Evolutionary conservation across 179 eudicot species (phyloP), one percentile per base, ranked within the genome.

Genomic region (Dionaea muscipula): DNA sequence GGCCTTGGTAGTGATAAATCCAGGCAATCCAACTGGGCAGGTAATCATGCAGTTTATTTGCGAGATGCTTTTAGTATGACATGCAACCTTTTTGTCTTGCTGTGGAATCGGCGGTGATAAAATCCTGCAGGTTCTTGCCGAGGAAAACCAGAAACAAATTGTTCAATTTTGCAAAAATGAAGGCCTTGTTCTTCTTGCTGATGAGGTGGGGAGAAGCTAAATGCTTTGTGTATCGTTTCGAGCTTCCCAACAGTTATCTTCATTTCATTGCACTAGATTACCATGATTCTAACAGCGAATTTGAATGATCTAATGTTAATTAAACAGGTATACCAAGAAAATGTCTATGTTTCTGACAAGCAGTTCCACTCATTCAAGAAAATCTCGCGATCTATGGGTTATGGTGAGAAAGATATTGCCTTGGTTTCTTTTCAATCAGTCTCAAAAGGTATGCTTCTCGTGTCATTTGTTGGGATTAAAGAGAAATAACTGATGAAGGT

Each of bases 21-120:
- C 98, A 23, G 98, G 96, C 63, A 87, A 91, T 64, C 98, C 98
- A 56, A 91, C 98, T 16, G 94, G 96, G 35, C 96, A 91, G 87
- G 98, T 79, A 60, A 74, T 15, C 38, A 10, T 40, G 4, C 17
- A 24, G 19, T 21, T 39, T 41, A 1, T 12, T 59, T 3, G 14
- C n/a, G 21, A 31, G 40, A 53, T 53, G 40, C 13, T 23, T 12
- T 18, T 26, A 24, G 47, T 3, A 24, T 26, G 18, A 49, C 35
- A 31, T 31, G 35, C 35, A 31, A 31, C 5, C 10, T 31, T 31
- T 11, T 8, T 49, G 12, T 49, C 31, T 25, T 23, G 0, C 4
- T 13, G 33, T 11, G 35, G 33, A 53, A 16, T 37, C 38, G 27
- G 4, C 52, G 54, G 26, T n/a, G 13, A 23, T 20, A 9, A 26